These are phyloP conservation scores for Apodospora peruviana DNA, from an alignment of 495 filamentous ascomycete genomes.

Conservation along the genomic window DNA sequence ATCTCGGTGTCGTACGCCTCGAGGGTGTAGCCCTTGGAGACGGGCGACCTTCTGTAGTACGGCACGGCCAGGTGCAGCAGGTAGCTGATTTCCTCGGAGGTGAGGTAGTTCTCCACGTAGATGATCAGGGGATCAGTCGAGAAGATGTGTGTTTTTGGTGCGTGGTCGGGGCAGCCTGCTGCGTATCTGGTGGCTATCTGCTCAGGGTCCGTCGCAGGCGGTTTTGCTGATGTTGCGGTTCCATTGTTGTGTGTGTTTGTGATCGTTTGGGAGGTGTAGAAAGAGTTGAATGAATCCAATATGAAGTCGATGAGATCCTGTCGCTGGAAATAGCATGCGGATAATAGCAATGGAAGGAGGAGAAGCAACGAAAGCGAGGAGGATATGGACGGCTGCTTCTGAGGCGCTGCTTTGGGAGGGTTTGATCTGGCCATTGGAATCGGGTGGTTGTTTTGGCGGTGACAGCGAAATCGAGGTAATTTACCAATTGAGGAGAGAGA, in stretches of 20 bases:
- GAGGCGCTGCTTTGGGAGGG: background rate
- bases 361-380: background rate
- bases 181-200: background rate
- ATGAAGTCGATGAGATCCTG: background rate
- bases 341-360: background rate
- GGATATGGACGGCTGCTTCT: background rate
- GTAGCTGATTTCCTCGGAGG: background rate
- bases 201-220: background rate
- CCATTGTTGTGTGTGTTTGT: background rate
- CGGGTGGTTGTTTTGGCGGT: too few relatives aligned
- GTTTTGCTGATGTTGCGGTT: too few relatives aligned
- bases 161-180: background rate
- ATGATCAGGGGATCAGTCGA: background rate
- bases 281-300: background rate
- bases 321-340: background rate
- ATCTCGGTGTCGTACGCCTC: background rate
- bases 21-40: background rate
- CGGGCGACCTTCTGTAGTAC: background rate
- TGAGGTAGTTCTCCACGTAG: background rate
- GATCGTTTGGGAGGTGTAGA: background rate
- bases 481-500: too few relatives aligned
- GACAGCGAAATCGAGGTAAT: too few relatives aligned
- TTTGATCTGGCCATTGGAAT: background rate
- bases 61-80: background rate
- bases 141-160: constrained; percentile 1